Evolutionary conservation across 192 early-diverging fungal species (phyloP).

Genomic region (Rhizophlyctis rosea): DNA sequence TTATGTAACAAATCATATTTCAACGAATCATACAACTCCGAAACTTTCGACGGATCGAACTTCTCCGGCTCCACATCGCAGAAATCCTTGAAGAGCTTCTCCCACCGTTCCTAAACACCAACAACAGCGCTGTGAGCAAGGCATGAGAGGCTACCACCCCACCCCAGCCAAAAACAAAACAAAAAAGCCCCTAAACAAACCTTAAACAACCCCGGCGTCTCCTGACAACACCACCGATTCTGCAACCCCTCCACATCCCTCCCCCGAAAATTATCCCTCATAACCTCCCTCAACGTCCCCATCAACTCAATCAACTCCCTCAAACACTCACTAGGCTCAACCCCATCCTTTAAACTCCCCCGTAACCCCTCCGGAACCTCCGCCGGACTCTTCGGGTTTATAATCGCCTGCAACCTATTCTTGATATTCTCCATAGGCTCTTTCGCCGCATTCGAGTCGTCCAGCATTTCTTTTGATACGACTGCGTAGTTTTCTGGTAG

Average conservation of each 20-base stretch:
- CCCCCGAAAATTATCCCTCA: constrained; percentile 73
- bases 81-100: constrained; percentile 92
- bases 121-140: constrained; percentile 13
- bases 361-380: constrained; percentile 20
- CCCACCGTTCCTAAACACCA: constrained; percentile 97
- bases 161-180: too few relatives aligned
- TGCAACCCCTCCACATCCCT: constrained; percentile 63
- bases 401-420: constrained; percentile 62
- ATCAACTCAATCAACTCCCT: constrained; percentile 70
- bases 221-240: constrained; percentile 85
- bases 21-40: constrained; percentile 91
- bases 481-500: constrained; percentile 61
- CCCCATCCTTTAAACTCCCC: constrained; percentile 13
- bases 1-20: constrained; percentile 99
- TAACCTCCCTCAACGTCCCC: constrained; percentile 59
- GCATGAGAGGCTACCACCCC: too few relatives aligned
- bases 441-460: constrained; percentile 93
- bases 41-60: constrained; percentile 76
- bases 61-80: constrained; percentile 52
- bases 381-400: constrained; percentile 48
- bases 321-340: constrained; percentile 42
- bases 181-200: constrained; percentile 19
- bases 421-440: constrained; percentile 90
- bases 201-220: constrained; percentile 75
- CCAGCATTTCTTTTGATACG: constrained; percentile 87